Conservation (phyloP, 495 filamentous ascomycete genomes). For the Neurospora sp. region DNA sequence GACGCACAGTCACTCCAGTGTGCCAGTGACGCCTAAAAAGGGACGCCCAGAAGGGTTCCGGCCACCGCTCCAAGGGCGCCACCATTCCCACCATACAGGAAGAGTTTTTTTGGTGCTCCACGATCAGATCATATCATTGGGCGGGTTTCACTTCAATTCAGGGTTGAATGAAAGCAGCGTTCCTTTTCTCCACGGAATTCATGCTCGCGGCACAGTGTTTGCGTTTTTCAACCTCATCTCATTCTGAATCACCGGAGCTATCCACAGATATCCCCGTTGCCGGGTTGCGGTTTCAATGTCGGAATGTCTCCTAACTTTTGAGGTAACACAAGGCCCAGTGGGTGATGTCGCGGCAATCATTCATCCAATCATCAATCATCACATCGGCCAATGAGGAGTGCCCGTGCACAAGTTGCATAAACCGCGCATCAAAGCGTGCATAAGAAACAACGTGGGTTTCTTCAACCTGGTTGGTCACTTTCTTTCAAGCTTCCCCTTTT, state of each 20-base stretch:
- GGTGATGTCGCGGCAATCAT: neutral
- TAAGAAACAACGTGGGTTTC: neutral
- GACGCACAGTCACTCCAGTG: neutral
- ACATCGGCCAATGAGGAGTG: neutral
- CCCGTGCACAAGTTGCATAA: neutral
- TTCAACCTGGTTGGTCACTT: neutral
- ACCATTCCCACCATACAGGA: neutral
- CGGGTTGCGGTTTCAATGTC: neutral
- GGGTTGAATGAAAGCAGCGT: neutral
- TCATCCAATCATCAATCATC: neutral
- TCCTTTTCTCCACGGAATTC: neutral
- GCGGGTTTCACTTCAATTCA: neutral
- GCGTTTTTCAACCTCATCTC: neutral
- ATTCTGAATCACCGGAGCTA: neutral
- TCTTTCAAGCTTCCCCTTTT: neutral
- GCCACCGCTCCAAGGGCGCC: neutral
- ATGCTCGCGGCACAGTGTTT: neutral
- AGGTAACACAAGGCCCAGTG: neutral
- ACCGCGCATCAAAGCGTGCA: neutral
- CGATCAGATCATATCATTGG: neutral
- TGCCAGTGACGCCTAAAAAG: neutral
- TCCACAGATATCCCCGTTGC: neutral
- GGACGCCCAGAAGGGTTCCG: neutral
- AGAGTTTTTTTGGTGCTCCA: neutral
- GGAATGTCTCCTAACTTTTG: neutral